Base-by-base conservation (phyloP, 345 rosid genomes). In the Eutrema yunnanense region DNA sequence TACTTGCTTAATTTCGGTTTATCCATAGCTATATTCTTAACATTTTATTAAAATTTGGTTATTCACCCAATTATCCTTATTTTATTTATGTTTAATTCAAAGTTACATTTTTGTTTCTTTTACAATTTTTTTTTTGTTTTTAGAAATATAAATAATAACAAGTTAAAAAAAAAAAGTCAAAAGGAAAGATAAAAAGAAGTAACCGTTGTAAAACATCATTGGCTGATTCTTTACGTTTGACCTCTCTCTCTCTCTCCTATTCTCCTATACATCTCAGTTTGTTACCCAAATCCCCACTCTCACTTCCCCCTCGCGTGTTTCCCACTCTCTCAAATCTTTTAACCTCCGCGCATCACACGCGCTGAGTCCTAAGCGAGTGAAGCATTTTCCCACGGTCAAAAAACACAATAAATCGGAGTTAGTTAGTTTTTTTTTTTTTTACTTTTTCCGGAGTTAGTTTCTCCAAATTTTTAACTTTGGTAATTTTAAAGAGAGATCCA, bases 401-500 rank as follows among this genome's bases (percentile, higher is more conserved):
- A 62, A 41, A 54, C 55, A 41, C 57, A 73, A 74, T 69, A 64
- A 81, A 49, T 75, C 56, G 76, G 77, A 80, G 80, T 84, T 82
- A 41, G 84, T 84, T 16, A 16, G 16, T 16, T 16, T 16, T 16
- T 16, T 16, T 16, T 54, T 37, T 67, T 79, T 52, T 52, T 0
- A 66, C 12, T 57, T 60, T 29, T 62, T 41, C 60, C 67, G 77
- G 78, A 79, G 80, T 84, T 84, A 48, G 85, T 82, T 84, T 59
- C 50, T 68, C 80, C 71, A 11, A 72, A 1, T 22, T 22, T 22
- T 22, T 22, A 22, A 22, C 22, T 22, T 22, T 22, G 26, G 26
- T 22, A 1, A 5, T 37, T 16, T 16, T 37, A 59, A 40, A 9
- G 1, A 44, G 5, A 44, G 5, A 44, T 10, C 58, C 33, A n/a